These are phyloP conservation scores for Bruguiera gymnorhiza DNA, from an alignment of 345 rosid species.

Conservation along the genomic window DNA sequence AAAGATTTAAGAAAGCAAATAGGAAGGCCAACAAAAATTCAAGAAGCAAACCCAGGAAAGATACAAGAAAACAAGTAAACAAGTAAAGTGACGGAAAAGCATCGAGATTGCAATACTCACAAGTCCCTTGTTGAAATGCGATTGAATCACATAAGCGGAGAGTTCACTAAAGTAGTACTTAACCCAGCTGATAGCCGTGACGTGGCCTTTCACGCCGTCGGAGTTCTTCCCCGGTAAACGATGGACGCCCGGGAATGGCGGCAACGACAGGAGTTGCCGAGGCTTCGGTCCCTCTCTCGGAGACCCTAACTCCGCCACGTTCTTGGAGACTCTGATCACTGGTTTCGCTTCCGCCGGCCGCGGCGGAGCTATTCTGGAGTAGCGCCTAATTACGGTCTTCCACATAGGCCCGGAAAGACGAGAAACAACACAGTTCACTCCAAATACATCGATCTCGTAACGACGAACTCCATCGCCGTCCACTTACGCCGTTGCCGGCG, in stretches of 20 bases:
- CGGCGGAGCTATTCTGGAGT: slow-evolving; percentile 56
- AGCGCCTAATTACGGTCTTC: slow-evolving; percentile 22
- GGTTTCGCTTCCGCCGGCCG: slow-evolving; percentile 27
- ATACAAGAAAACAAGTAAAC: neutral
- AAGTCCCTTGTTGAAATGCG: slow-evolving; percentile 85
- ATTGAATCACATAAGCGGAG: slow-evolving; percentile 49
- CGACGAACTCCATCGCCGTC: too few relatives aligned
- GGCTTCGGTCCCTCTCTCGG: slow-evolving; percentile 69
- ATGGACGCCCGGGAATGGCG: slow-evolving; percentile 59
- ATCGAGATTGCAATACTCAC: slow-evolving; percentile 34
- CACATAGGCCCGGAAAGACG: too few relatives aligned
- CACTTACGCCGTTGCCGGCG: too few relatives aligned
- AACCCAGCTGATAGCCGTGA: slow-evolving; percentile 83
- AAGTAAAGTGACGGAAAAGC: neutral
- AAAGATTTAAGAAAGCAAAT: too few relatives aligned
- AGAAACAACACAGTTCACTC: too few relatives aligned
- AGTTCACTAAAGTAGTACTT: slow-evolving; percentile 74
- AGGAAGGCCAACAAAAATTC: neutral
- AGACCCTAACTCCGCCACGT: slow-evolving; percentile 51
- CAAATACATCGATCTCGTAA: too few relatives aligned
- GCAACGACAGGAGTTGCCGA: slow-evolving; percentile 78
- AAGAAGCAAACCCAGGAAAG: neutral
- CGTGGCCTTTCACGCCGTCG: slow-evolving; percentile 18
- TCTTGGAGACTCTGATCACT: slow-evolving; percentile 59
- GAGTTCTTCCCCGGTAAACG: slow-evolving; percentile 53